Base-by-base conservation (phyloP, 352 stramenopile genomes). In the Pythium volutum region DNA sequence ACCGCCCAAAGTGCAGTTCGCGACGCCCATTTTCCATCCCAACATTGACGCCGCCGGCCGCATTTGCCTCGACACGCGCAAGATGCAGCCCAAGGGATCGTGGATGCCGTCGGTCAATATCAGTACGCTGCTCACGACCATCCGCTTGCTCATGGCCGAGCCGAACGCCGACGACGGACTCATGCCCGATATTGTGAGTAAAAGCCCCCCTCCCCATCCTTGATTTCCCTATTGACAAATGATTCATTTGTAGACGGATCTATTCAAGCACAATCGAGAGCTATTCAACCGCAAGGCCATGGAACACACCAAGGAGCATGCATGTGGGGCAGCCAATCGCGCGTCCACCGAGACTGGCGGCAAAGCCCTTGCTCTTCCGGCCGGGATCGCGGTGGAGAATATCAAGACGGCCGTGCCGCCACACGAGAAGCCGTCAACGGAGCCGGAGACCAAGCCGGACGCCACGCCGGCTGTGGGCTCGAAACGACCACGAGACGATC, bases 91-190 rank as follows among this genome's bases (percentile, higher is more conserved):
- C 18, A 91, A 93, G 75, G 89, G 89, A 11, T 96, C 87, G 23
- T 97, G 89, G 89, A 74, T 91, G 25, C 89, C 89, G n/a, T 96
- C 86, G 1, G 89, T 97, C 26, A 97, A 97, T 64, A 91, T 97
- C 49, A 88, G 82, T 48, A 97, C 88, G 18, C 66, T 97, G 55
- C 67, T 97, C 25, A 96, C 89, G 10, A 96, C 88, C 1, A 95
- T 97, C 64, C 84, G 89, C 7, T 64, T 96, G 59, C 75, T 97
- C n/a, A 94, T 97, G 79, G 87, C 81, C 12, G 86, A 96, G 59
- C 89, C 89, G 10, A 97, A 97, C 62, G 86, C 88, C 9, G 88
- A 97, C 58, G 89, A 97, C 55, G 87, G 89, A 1, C 69, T 97
- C 47, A 96, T 97, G 85, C 82, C 89, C 1, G 89, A 97, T 16